A percentile compares a stretch with the other conserved stretches of the same genome.
Conservation (phyloP, 2,329 filamentous ascomycete genomes). For the Aspergillus viridinutans region DNA sequence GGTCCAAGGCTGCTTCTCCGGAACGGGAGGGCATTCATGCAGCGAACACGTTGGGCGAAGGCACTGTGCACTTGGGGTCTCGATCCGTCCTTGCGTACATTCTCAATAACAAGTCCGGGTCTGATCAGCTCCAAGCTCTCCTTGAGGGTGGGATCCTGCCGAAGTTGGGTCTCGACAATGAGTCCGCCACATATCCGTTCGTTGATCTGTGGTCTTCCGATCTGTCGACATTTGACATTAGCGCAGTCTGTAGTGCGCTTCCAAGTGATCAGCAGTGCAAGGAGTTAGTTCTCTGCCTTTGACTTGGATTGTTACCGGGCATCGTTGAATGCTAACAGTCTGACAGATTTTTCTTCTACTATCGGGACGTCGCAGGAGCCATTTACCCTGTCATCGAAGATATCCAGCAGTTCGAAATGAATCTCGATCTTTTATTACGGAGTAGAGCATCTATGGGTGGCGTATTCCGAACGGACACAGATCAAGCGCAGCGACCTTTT, state of each 20-base stretch:
- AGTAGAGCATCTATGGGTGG: conserved; percentile 45
- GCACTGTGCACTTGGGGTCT: conserved; percentile 59
- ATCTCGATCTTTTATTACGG: conserved; percentile 51
- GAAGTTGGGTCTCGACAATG: conserved; percentile 60
- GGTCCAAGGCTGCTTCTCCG: conserved; percentile 32
- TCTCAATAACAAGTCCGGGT: conserved; percentile 50
- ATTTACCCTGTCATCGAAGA: conserved; percentile 60
- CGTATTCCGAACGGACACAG: conserved; percentile 38
- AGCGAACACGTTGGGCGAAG: conserved; percentile 55
- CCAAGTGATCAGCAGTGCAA: conserved; percentile 57
- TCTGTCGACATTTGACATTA: conserved; percentile 54
- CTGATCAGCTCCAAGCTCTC: conserved; percentile 49
- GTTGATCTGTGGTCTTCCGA: conserved; percentile 63
- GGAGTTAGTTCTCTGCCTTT: conserved; percentile 34
- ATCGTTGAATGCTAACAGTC: conserved; percentile 7
- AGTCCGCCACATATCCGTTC: conserved; percentile 62
- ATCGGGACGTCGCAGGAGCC: conserved; percentile 55
- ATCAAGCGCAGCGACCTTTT: conserved; percentile 53
- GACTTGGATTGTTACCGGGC: neutral
- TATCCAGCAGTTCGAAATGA: conserved; percentile 51
- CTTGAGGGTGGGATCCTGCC: conserved; percentile 59
- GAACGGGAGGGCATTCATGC: conserved; percentile 57
- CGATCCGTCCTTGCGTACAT: conserved; percentile 60
- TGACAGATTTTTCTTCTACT: conserved; percentile 52
- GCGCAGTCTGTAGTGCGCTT: conserved; percentile 55